phyloP scores from a whole-genome alignment of 345 rosid genomes.

The Brassica napus region DNA sequence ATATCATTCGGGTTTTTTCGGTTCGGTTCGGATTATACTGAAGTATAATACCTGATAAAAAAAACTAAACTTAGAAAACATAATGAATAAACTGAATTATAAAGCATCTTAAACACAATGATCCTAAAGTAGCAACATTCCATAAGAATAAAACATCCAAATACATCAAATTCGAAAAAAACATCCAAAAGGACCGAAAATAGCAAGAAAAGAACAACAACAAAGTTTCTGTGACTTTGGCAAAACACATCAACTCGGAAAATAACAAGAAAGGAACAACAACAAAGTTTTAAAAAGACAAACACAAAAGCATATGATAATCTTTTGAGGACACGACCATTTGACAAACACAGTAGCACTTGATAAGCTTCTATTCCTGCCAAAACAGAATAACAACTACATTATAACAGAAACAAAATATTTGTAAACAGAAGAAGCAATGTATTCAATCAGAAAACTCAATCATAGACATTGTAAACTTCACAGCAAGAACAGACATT shows the following conservation, averaged over 20 bases:
- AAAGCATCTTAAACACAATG: too few relatives aligned
- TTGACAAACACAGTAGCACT: not conserved
- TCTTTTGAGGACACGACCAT: not conserved
- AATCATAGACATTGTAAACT: not conserved
- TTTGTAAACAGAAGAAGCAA: not conserved
- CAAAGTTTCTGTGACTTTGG: too few relatives aligned
- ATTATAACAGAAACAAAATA: not conserved
- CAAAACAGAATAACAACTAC: not conserved
- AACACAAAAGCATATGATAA: not conserved
- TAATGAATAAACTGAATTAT: too few relatives aligned
- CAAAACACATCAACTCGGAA: too few relatives aligned
- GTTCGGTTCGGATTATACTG: not conserved
- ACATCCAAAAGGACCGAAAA: not conserved
- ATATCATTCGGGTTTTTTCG: not conserved
- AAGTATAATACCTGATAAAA: not conserved
- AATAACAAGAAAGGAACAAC: not conserved
- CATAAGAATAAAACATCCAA: too few relatives aligned
- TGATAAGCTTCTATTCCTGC: not conserved
- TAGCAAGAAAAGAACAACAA: too few relatives aligned
- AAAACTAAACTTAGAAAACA: too few relatives aligned
- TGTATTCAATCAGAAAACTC: not conserved
- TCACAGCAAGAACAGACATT: too few relatives aligned
- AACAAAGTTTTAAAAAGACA: not conserved
- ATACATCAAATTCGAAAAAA: too few relatives aligned
- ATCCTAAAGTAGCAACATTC: not conserved